Percentiles rank a stretch among this genome's conserved stretches.
Evolutionary conservation across 225 moss, liverwort and hornwort species (phyloP).

Genomic region (Neckera pumila): DNA sequence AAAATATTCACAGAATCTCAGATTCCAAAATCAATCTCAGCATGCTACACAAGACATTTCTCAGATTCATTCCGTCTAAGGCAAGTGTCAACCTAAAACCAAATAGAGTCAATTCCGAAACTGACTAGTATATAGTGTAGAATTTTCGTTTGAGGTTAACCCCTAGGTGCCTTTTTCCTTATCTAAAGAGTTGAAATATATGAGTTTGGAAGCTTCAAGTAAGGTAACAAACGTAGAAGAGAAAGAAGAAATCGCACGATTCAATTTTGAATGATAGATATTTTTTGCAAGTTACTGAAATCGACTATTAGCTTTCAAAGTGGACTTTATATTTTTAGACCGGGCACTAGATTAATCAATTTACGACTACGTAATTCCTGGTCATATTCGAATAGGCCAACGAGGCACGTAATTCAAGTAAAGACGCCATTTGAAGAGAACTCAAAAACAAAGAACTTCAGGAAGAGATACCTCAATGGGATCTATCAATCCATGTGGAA

Average conservation of each 20-base stretch:
- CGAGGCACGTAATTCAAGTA: neutral
- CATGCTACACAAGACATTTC: neutral
- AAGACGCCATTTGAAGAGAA: neutral
- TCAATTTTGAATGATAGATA: neutral
- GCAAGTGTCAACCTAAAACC: neutral
- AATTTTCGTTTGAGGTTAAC: neutral
- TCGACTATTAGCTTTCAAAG: neutral
- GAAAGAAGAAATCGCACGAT: neutral
- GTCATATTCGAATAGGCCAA: neutral
- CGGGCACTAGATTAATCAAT: neutral
- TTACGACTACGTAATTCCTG: neutral
- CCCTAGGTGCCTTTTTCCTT: neutral
- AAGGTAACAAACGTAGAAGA: neutral
- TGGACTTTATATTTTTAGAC: neutral
- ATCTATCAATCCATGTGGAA: constrained; percentile 95
- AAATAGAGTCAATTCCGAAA: neutral
- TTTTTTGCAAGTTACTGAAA: neutral
- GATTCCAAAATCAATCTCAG: neutral
- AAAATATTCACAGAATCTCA: neutral
- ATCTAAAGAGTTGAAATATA: neutral
- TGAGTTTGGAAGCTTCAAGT: neutral
- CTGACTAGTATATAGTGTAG: neutral
- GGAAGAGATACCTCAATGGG: constrained; percentile 65
- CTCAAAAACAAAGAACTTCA: neutral
- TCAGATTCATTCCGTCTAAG: neutral